These are phyloP conservation scores for Gloeopeniophorella convolvens DNA, from an alignment of 768 basidiomycete species.

Conservation along the genomic window DNA sequence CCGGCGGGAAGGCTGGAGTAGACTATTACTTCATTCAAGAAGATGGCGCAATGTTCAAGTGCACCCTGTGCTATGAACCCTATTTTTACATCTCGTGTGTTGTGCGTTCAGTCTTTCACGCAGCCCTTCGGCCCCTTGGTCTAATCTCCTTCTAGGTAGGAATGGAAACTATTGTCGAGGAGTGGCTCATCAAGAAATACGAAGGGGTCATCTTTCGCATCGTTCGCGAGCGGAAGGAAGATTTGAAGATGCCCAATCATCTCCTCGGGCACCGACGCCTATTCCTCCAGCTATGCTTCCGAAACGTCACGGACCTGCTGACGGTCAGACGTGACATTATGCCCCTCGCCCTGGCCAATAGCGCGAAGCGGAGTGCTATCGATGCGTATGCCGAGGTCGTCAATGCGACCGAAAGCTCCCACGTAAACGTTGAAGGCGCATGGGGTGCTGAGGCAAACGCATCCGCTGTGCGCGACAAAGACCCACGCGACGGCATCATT, in stretches of 20 bases:
- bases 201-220: constrained; percentile 82
- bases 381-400: constrained; percentile 98
- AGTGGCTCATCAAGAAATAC: constrained; percentile 91
- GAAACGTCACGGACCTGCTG: constrained; percentile 90
- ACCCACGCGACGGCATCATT: constrained; percentile 88
- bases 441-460: constrained; percentile 44
- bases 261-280: constrained; percentile 89
- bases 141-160: constrained; percentile 47
- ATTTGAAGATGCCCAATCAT: constrained; percentile 93
- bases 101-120: constrained; percentile 37
- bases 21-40: constrained; percentile 98
- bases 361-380: constrained; percentile 88
- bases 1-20: constrained; percentile 82
- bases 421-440: constrained; percentile 63
- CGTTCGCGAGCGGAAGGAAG: constrained; percentile 81
- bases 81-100: constrained; percentile 94
- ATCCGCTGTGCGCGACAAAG: constrained; percentile 47
- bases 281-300: constrained; percentile 83
- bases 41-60: constrained; percentile 95
- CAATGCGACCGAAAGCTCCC: constrained; percentile 56
- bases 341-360: constrained; percentile 84
- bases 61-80: constrained; percentile 86
- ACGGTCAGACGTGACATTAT: constrained; percentile 81
- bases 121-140: not conserved
- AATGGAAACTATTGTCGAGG: constrained; percentile 84